Evolutionary conservation across 169 alveolate genomes (phyloP).

Genomic region (Cryptosporidium bovis): DNA sequence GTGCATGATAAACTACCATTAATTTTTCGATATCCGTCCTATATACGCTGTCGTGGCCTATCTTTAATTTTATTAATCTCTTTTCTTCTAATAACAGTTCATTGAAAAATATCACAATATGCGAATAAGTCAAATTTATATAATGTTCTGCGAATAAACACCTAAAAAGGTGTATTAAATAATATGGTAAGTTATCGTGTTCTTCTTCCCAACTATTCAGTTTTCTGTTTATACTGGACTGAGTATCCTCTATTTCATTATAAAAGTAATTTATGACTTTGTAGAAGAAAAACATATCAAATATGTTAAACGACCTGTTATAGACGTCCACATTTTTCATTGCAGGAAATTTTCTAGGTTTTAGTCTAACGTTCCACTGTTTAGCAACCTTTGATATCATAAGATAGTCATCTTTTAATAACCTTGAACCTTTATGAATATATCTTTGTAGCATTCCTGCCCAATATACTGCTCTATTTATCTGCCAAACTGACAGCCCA

Average conservation of each 20-base stretch:
- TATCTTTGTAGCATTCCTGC: conserved; percentile 72
- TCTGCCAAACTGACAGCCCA: conserved; percentile 48
- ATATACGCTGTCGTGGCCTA: conserved; percentile 9
- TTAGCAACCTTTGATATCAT: neutral
- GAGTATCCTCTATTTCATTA: conserved; percentile 1
- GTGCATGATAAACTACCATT: conserved; percentile 63
- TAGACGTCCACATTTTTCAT: neutral
- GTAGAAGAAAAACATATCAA: conserved; percentile 65
- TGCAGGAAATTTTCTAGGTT: conserved; percentile 30
- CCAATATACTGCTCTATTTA: conserved; percentile 72
- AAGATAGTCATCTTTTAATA: conserved; percentile 3
- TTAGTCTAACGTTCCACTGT: conserved; percentile 8
- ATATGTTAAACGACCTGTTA: conserved; percentile 30
- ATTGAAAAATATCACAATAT: conserved; percentile 43
- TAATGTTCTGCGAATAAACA: conserved; percentile 21
- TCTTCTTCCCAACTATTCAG: conserved; percentile 27
- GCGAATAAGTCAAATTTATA: conserved; percentile 15
- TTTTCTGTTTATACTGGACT: neutral
- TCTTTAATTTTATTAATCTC: conserved; percentile 37
- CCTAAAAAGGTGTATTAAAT: conserved; percentile 4
- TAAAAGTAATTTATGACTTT: conserved; percentile 25
- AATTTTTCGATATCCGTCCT: conserved; percentile 3
- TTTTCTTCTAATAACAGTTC: conserved; percentile 61
- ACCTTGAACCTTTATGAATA: conserved; percentile 40
- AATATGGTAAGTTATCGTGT: conserved; percentile 27